Evolutionary conservation across 805 yeast species (phyloP).

Genomic region (Wickerhamiella azymoides): DNA sequence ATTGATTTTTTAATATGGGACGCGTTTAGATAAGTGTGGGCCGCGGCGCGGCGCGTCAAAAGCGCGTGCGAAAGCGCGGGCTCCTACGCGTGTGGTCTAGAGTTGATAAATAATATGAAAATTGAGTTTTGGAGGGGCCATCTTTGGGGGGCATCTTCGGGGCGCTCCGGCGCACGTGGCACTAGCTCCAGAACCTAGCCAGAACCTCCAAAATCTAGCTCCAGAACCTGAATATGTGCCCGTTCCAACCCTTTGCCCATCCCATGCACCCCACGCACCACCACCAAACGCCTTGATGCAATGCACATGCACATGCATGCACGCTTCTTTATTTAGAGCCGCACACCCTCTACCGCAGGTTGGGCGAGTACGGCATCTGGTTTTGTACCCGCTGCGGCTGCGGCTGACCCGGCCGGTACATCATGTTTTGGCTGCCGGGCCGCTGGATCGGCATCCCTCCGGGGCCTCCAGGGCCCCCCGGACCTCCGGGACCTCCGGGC

Average conservation of each 20-base stretch:
- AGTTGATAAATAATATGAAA: no score
- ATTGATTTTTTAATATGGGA: background rate
- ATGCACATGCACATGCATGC: background rate
- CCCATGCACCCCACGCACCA: background rate
- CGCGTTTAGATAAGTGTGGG: background rate
- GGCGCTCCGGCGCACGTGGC: no score
- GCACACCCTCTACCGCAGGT: conserved; percentile 1
- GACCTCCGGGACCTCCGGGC: background rate
- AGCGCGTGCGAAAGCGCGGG: no score
- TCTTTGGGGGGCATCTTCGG: no score
- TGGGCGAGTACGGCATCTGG: conserved; percentile 9
- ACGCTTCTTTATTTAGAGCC: background rate
- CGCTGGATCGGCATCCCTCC: background rate
- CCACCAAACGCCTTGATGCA: no score
- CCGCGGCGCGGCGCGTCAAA: no score
- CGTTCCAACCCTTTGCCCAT: no score
- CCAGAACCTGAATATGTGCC: no score
- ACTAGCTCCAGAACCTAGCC: no score
- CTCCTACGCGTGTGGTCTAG: no score
- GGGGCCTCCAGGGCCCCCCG: background rate
- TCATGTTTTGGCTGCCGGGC: conserved; percentile 1
- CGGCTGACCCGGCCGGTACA: background rate
- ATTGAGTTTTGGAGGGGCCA: no score
- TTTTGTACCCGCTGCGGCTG: conserved; percentile 4
- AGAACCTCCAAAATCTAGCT: no score